Evolutionary conservation across 306 rosid species (phyloP).

Genomic region (Corylus heterophylla): DNA sequence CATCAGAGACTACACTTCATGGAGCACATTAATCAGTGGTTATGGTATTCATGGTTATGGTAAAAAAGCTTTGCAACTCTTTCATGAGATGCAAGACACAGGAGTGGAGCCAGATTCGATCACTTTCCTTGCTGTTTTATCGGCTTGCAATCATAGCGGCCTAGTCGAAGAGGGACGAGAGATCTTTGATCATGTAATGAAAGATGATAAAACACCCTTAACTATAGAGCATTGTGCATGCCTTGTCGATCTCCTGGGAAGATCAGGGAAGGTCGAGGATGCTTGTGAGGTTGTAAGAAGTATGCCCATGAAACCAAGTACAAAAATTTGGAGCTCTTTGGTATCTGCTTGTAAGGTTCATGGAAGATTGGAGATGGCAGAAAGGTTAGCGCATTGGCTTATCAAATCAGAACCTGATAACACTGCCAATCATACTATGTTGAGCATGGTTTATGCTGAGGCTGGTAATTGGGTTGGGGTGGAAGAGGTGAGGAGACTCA

Average conservation of each 20-base stretch:
- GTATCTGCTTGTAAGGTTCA: constrained; percentile 63
- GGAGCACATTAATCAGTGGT: constrained; percentile 56
- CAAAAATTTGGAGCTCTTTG: constrained; percentile 61
- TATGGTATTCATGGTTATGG: constrained; percentile 68
- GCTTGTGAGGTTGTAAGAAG: constrained; percentile 48
- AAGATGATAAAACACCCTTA: constrained; percentile 31
- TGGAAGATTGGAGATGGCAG: constrained; percentile 57
- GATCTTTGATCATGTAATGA: constrained; percentile 38
- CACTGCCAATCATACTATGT: constrained; percentile 49
- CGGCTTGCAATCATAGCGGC: constrained; percentile 73
- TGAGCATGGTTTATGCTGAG: constrained; percentile 60
- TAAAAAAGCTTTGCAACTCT: constrained; percentile 50
- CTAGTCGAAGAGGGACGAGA: constrained; percentile 56
- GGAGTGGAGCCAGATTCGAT: constrained; percentile 50
- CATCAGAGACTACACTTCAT: constrained; percentile 50
- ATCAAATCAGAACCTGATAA: constrained; percentile 56
- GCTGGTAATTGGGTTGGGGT: constrained; percentile 54
- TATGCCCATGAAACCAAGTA: constrained; percentile 63
- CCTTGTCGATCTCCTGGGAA: constrained; percentile 62
- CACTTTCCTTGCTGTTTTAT: constrained; percentile 53
- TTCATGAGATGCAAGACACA: constrained; percentile 52
- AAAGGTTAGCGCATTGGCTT: constrained; percentile 47
- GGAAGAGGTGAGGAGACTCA: constrained; percentile 43
- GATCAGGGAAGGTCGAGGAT: constrained; percentile 62
- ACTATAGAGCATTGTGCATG: constrained; percentile 62